Percentiles rank a stretch among this genome's conserved stretches.
Conservation (phyloP, 176 grass and related monocot species). For the Ensete ventricosum region DNA sequence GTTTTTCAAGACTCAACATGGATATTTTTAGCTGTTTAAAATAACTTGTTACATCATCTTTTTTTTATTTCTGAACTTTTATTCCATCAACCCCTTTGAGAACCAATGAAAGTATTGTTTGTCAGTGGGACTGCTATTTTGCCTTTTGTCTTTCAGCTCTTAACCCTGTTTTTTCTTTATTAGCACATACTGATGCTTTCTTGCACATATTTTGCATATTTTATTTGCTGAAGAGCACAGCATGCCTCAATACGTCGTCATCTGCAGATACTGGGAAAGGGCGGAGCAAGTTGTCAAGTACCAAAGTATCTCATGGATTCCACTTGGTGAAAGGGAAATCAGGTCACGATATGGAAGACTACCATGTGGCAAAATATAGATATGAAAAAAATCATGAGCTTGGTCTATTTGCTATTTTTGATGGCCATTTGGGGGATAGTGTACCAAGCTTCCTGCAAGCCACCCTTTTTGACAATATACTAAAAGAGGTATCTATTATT, state of each 20-base stretch:
- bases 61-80: no score
- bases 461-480: conserved; percentile 89
- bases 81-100: background rate
- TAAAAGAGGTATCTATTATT: conserved; percentile 45
- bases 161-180: background rate
- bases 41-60: no score
- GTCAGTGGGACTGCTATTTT: no score
- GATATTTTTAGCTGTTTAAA: no score
- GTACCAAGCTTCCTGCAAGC: conserved; percentile 80
- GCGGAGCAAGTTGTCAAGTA: conserved; percentile 75
- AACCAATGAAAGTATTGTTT: background rate
- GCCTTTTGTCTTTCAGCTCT: background rate
- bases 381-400: conserved; percentile 67
- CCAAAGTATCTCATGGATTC: conserved; percentile 84
- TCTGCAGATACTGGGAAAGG: conserved; percentile 78
- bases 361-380: conserved; percentile 88
- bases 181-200: background rate
- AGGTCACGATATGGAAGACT: conserved; percentile 98
- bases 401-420: conserved; percentile 92
- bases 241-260: conserved; percentile 67
- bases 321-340: conserved; percentile 96
- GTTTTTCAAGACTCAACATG: no score
- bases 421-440: conserved; percentile 86
- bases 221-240: conserved; percentile 45
- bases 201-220: conserved; percentile 11